A percentile compares a stretch with the other conserved stretches of the same genome.
These are phyloP conservation scores for Daedaleopsis nitida DNA, from an alignment of 768 basidiomycete species.

Conservation along the genomic window DNA sequence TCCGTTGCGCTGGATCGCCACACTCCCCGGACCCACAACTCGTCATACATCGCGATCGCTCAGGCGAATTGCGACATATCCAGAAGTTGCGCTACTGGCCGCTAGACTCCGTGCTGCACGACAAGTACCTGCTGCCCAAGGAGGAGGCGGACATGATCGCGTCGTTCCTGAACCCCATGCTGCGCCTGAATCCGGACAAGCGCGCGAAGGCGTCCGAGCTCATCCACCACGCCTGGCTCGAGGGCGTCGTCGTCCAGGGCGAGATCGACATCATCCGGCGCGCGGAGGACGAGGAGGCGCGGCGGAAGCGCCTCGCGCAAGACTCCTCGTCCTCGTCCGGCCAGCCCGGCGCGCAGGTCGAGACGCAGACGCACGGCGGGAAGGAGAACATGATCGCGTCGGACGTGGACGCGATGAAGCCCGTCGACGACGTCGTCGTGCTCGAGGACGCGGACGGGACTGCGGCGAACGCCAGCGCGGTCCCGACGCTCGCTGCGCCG, in stretches of 20 bases:
- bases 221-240: constrained; percentile 85
- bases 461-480: constrained; percentile 15
- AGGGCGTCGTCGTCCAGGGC: constrained; percentile 82
- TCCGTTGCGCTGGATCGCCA: not conserved
- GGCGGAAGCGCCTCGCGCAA: constrained; percentile 25
- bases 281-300: constrained; percentile 56
- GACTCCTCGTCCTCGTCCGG: constrained; percentile 30
- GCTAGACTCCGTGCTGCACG: constrained; percentile 75
- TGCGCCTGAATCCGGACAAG: constrained; percentile 84
- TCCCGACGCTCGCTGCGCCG: constrained; percentile 27
- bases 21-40: not conserved
- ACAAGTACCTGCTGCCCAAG: constrained; percentile 93
- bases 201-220: constrained; percentile 89
- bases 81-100: constrained; percentile 94
- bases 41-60: not conserved
- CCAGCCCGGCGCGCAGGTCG: constrained; percentile 36
- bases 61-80: constrained; percentile 89
- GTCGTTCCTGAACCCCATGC: constrained; percentile 86
- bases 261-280: constrained; percentile 82
- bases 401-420: constrained; percentile 70
- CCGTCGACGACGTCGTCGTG: constrained; percentile 56
- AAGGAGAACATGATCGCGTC: constrained; percentile 12
- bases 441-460: constrained; percentile 13
- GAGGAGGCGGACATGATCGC: constrained; percentile 80
- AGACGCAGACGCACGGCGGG: constrained; percentile 30